phyloP scores from a whole-genome alignment of 2,329 filamentous ascomycete species.

The Aureobasidium sp. region DNA sequence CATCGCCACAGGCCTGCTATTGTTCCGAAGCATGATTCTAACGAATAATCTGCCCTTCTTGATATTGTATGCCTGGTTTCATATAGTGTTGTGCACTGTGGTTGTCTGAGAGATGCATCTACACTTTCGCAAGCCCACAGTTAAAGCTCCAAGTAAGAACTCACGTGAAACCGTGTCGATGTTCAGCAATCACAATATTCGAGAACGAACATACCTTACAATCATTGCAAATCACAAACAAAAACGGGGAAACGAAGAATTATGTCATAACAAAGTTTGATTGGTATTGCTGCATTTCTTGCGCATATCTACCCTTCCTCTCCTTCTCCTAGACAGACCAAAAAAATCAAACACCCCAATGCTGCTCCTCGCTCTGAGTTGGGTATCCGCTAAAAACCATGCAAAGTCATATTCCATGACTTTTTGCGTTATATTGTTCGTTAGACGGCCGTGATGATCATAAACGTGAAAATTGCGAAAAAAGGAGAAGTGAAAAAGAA shows the following conservation, averaged over 20 bases:
- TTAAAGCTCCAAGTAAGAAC: no score
- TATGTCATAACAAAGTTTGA: background rate
- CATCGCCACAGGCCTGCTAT: background rate
- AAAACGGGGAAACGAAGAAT: background rate
- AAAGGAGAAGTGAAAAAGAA: background rate
- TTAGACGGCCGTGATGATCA: background rate
- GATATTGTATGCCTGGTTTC: background rate
- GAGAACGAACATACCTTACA: no score
- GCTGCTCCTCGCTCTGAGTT: slow-evolving; percentile 1
- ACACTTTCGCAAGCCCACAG: background rate
- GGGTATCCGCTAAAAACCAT: slow-evolving; percentile 10
- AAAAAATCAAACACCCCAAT: slow-evolving; percentile 3
- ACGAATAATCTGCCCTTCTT: no score
- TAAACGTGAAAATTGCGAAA: background rate
- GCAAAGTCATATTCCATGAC: slow-evolving; percentile 5
- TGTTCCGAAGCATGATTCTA: no score
- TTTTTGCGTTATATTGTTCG: slow-evolving; percentile 1
- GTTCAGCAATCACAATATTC: no score
- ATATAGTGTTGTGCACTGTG: background rate
- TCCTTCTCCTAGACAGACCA: background rate
- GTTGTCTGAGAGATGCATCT: background rate
- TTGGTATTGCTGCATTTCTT: background rate
- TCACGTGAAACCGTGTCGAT: no score
- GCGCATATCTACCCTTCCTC: background rate
- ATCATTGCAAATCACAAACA: no score